phyloP scores from a whole-genome alignment of 768 basidiomycete genomes.

The Suillus occidentalis region DNA sequence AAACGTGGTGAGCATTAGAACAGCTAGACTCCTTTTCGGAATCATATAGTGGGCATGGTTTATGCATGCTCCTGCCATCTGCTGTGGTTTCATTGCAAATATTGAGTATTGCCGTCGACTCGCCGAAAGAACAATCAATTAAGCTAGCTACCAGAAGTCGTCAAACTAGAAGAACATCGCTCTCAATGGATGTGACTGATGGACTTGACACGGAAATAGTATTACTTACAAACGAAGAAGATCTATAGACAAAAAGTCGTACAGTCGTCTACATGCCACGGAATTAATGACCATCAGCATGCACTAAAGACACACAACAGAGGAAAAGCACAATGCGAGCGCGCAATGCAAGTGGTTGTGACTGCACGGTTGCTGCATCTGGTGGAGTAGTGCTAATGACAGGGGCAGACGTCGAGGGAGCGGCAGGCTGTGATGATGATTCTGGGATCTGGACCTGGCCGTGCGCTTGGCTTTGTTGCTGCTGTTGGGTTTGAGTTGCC shows the following conservation, averaged over 20 bases:
- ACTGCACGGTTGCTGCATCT: not conserved
- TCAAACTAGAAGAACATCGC: too few species aligned
- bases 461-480: not conserved
- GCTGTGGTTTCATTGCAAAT: not conserved
- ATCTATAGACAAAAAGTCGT: too few species aligned
- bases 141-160: too few species aligned
- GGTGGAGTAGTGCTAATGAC: not conserved
- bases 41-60: not conserved
- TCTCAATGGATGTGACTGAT: too few species aligned
- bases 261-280: not conserved
- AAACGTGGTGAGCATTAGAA: too few species aligned
- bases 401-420: not conserved
- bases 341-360: not conserved
- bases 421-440: not conserved
- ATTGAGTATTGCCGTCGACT: not conserved
- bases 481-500: not conserved
- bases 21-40: too few species aligned
- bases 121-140: not conserved
- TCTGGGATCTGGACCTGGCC: too few species aligned
- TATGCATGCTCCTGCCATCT: not conserved
- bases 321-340: not conserved
- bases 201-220: too few species aligned
- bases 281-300: not conserved
- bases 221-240: too few species aligned
- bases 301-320: not conserved